A percentile compares a stretch with the other conserved stretches of the same genome.
Conservation (phyloP, 2,329 filamentous ascomycete species). For the Dendryphion nanum region DNA sequence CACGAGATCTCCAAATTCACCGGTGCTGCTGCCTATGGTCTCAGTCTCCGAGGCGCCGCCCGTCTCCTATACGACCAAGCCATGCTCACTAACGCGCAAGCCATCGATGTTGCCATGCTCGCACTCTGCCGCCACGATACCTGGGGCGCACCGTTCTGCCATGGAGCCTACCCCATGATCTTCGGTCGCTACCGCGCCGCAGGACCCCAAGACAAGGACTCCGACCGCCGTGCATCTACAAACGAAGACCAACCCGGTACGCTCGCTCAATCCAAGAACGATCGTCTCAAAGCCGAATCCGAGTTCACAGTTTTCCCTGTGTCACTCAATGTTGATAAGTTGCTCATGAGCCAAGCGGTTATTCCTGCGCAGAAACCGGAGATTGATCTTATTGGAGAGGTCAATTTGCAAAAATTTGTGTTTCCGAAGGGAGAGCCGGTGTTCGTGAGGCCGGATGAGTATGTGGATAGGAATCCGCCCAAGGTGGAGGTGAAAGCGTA, state of each 20-base stretch:
- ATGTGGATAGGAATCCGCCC: slow-evolving; percentile 2
- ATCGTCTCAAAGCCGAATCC: slow-evolving; percentile 6
- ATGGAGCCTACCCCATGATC: slow-evolving; percentile 14
- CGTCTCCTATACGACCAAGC: slow-evolving; percentile 13
- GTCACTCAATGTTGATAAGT: slow-evolving; percentile 7
- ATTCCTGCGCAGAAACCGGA: slow-evolving; percentile 5
- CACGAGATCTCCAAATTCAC: slow-evolving; percentile 9
- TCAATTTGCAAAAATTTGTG: slow-evolving; percentile 6
- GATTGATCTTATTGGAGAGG: slow-evolving; percentile 6
- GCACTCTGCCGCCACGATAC: slow-evolving; percentile 6
- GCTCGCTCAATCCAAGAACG: background rate
- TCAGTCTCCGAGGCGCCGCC: slow-evolving; percentile 10
- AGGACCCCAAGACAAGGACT: slow-evolving; percentile 11
- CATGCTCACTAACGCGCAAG: slow-evolving; percentile 8
- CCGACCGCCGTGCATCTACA: slow-evolving; percentile 6
- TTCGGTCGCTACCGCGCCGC: slow-evolving; percentile 11
- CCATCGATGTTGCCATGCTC: slow-evolving; percentile 12
- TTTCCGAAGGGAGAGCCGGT: slow-evolving; percentile 9
- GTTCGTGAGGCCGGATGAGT: slow-evolving; percentile 6
- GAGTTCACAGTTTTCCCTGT: slow-evolving; percentile 12
- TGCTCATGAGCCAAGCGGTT: slow-evolving; percentile 7
- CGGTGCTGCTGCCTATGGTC: slow-evolving; percentile 7
- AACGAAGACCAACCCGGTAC: slow-evolving; percentile 5
- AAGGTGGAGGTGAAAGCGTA: slow-evolving; percentile 1
- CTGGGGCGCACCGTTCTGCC: slow-evolving; percentile 9